Evolutionary conservation across 306 rosid species (phyloP).

Genomic region (Corylus heterophylla): DNA sequence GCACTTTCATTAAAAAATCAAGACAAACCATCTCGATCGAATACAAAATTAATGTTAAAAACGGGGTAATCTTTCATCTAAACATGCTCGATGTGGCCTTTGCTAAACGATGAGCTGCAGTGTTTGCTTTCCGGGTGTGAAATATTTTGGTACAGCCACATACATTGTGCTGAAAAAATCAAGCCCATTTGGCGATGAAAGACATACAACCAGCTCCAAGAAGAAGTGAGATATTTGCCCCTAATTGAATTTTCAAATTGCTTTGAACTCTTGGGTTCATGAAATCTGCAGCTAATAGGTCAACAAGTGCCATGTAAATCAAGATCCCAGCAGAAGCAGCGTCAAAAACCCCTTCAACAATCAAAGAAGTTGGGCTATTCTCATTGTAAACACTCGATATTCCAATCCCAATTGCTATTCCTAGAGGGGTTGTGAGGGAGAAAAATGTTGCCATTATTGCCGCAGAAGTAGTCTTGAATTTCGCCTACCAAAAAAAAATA

Average conservation of each 20-base stretch:
- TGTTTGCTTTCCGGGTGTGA: too few species aligned
- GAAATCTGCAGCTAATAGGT: conserved; percentile 71
- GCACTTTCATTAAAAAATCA: too few species aligned
- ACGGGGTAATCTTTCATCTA: too few species aligned
- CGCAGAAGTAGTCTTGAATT: conserved; percentile 47
- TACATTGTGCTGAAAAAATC: conserved; percentile 6
- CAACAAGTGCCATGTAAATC: conserved; percentile 78
- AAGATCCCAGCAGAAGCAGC: conserved; percentile 75
- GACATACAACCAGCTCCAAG: conserved; percentile 75
- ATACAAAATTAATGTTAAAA: too few species aligned
- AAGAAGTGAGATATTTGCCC: conserved; percentile 63
- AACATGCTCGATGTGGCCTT: too few species aligned
- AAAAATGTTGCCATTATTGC: conserved; percentile 62
- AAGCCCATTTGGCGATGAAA: conserved; percentile 69
- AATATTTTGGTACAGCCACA: neutral
- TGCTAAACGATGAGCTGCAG: too few species aligned
- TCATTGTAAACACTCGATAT: conserved; percentile 48
- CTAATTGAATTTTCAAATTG: conserved; percentile 41
- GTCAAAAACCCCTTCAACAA: conserved; percentile 57
- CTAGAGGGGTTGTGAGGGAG: conserved; percentile 68
- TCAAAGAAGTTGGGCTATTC: conserved; percentile 52
- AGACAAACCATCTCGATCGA: too few species aligned
- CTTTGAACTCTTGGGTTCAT: conserved; percentile 62
- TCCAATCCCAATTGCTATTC: conserved; percentile 64
- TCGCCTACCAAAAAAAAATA: conserved; percentile 37